Evolutionary conservation across 2,329 filamentous ascomycete species (phyloP), one percentile per base, ranked within the genome.

Genomic region (Aquanectria penicillioides): DNA sequence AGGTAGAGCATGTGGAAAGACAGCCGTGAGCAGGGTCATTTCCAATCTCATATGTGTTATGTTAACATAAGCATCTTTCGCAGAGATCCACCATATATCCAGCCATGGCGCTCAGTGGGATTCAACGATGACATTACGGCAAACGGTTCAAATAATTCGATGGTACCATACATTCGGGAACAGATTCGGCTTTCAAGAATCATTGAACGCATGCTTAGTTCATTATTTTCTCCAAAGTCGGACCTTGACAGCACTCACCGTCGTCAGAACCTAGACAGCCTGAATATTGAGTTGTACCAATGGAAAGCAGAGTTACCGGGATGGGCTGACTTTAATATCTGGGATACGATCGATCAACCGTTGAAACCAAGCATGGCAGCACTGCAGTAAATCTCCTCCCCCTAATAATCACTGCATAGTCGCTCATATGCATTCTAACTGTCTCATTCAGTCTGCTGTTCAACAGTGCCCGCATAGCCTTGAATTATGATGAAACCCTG

Each of bases 401-500:
- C 7, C 12, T 13, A 29, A 65, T 36, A 12, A n/a, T 6, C 11
- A 22, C n/a, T 4, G 6, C 15, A 1, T n/a, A 4, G 23, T 28
- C n/a, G 11, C 28, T 36, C 17, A 36, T 23, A 11, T 4, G 11
- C 10, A 49, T 15, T 1, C 17, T 9, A n/a, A n/a, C n/a, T n/a
- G n/a, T n/a, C n/a, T n/a, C n/a, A n/a, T n/a, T n/a, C 12, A 59
- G 58, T 7, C 40, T 69, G 0, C 33, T 70, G 1, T 70, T 64
- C 18, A 56, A 70, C 41, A 70, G 65, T 41, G 60, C 64, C 4
- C 67, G 68, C 5, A 69, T 70, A 18, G 62, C 62, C 4, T 54
- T 71, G 1, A 68, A 71, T 38, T 62, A 64, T 22, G 66, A 68
- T 40, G 46, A 64, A n/a, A 59, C 59, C 36, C 11, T 49, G 2